Percentiles rank a stretch among this genome's conserved stretches.
These are phyloP conservation scores for Peniophora sp. DNA, from an alignment of 1,284 basidiomycete species.

Conservation along the genomic window DNA sequence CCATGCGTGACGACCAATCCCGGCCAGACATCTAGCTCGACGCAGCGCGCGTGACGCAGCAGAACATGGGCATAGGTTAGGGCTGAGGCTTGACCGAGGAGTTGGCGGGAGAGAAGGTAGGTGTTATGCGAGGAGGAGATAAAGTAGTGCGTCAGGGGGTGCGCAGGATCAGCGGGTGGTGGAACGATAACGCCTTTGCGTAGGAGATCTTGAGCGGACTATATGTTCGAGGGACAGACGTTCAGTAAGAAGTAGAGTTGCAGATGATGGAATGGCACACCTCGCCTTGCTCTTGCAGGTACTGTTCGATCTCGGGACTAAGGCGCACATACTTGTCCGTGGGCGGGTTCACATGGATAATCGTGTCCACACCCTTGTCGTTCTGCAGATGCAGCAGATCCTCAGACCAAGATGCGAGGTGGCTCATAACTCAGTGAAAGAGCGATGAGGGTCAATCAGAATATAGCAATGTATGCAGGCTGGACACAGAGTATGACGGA, in stretches of 20 bases:
- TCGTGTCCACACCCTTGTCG: constrained; percentile 11
- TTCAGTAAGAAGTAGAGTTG: not conserved
- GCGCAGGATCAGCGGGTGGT: constrained; percentile 29
- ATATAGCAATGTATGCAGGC: too few species aligned
- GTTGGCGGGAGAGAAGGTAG: constrained; percentile 53
- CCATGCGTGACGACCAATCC: constrained; percentile 58
- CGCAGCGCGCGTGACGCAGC: constrained; percentile 44
- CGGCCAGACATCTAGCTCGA: constrained; percentile 69
- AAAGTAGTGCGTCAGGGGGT: constrained; percentile 46
- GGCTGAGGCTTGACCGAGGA: constrained; percentile 49
- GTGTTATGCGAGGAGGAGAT: constrained; percentile 66
- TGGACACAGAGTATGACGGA: too few species aligned
- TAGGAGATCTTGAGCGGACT: constrained; percentile 30
- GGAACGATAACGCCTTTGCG: constrained; percentile 27
- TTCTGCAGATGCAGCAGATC: constrained; percentile 3
- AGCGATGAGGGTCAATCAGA: too few species aligned
- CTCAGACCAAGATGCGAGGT: constrained; percentile 2
- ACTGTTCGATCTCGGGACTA: constrained; percentile 15
- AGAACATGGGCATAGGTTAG: constrained; percentile 51
- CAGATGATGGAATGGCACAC: constrained; percentile 7
- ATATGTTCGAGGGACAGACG: constrained; percentile 1
- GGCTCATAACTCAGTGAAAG: not conserved
- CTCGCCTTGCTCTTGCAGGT: constrained; percentile 13
- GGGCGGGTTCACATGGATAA: constrained; percentile 13
- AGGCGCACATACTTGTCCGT: constrained; percentile 8